phyloP scores from a whole-genome alignment of 768 basidiomycete genomes.

The Agaricus subrufescens region DNA sequence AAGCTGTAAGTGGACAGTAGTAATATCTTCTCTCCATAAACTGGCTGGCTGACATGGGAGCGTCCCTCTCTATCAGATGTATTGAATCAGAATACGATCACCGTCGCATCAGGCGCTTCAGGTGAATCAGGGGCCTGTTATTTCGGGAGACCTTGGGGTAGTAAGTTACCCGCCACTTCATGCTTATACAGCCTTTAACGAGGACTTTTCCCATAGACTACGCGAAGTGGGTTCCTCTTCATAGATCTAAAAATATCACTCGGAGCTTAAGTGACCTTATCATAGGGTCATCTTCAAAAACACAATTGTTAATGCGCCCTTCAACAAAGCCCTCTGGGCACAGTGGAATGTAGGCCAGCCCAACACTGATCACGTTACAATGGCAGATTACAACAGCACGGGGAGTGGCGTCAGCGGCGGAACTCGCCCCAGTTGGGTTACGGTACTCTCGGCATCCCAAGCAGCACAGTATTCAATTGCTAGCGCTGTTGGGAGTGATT shows the following conservation, averaged over 20 bases:
- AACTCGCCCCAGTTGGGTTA: constrained; percentile 35
- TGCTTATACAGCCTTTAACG: neutral
- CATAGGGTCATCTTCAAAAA: constrained; percentile 45
- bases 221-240: constrained; percentile 32
- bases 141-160: constrained; percentile 46
- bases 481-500: constrained; percentile 43
- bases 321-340: constrained; percentile 42
- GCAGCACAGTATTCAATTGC: constrained; percentile 35
- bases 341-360: constrained; percentile 34
- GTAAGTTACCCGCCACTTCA: constrained; percentile 19
- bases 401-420: constrained; percentile 33
- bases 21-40: neutral
- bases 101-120: constrained; percentile 34
- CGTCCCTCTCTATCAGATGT: constrained; percentile 24
- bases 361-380: constrained; percentile 38
- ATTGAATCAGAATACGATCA: constrained; percentile 38
- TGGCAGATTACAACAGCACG: constrained; percentile 42
- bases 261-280: neutral
- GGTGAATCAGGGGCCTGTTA: constrained; percentile 29
- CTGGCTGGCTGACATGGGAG: no score
- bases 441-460: constrained; percentile 29
- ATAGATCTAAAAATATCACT: neutral
- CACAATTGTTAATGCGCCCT: constrained; percentile 33
- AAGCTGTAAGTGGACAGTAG: constrained; percentile 32
- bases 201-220: constrained; percentile 23